Evolutionary conservation across 2,329 filamentous ascomycete genomes (phyloP).

Genomic region (Fusarium continuum): DNA sequence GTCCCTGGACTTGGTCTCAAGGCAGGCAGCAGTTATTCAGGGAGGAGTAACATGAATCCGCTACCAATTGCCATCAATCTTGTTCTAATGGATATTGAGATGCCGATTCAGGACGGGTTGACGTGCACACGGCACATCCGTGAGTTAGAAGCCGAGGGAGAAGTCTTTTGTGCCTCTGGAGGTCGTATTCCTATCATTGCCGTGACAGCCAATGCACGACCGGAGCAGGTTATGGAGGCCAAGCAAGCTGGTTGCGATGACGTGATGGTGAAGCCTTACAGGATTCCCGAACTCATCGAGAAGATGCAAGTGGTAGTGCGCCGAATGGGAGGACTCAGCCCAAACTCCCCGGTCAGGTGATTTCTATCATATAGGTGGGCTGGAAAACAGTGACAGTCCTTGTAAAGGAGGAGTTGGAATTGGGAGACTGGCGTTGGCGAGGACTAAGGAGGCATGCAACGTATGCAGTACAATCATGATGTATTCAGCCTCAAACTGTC

Average conservation of each 20-base stretch:
- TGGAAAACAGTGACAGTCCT: conserved; percentile 32
- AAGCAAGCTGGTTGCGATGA: conserved; percentile 66
- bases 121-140: conserved; percentile 73
- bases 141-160: conserved; percentile 64
- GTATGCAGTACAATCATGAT: not conserved
- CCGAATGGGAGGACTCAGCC: conserved; percentile 44
- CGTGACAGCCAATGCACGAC: conserved; percentile 73
- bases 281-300: conserved; percentile 67
- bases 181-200: conserved; percentile 70
- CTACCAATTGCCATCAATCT: conserved; percentile 59
- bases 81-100: conserved; percentile 80
- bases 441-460: not conserved
- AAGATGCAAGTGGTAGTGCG: conserved; percentile 64
- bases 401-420: not conserved
- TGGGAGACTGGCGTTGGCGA: not conserved
- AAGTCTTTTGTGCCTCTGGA: conserved; percentile 55
- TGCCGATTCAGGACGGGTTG: conserved; percentile 77
- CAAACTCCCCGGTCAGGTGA: conserved; percentile 43
- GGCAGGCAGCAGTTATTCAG: conserved; percentile 3
- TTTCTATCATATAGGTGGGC: conserved; percentile 1
- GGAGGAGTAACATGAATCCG: conserved; percentile 22
- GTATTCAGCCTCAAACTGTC: not conserved
- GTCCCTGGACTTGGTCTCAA: conserved; percentile 31
- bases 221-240: conserved; percentile 66
- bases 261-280: conserved; percentile 77